A percentile compares a stretch with the other conserved stretches of the same genome.
phyloP scores from a whole-genome alignment of 1,284 basidiomycete species.

The Mycosarcoma maydis region DNA sequence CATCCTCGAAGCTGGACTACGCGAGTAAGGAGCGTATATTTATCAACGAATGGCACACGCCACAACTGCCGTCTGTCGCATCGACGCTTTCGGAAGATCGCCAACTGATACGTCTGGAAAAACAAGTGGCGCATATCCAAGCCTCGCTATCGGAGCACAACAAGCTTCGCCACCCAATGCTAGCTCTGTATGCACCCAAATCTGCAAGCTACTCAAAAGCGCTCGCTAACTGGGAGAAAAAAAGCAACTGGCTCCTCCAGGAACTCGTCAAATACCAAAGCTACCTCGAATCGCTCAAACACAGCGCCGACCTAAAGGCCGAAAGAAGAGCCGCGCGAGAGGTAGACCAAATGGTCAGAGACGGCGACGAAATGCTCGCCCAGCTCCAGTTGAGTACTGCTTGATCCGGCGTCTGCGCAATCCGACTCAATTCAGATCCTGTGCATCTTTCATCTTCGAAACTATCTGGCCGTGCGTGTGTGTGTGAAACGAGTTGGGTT shows the following conservation, averaged over 20 bases:
- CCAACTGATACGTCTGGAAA: slow-evolving; percentile 70
- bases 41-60: slow-evolving; percentile 94
- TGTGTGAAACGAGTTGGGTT: too few species aligned
- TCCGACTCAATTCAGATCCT: too few species aligned
- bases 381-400: slow-evolving; percentile 5
- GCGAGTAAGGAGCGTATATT: slow-evolving; percentile 74
- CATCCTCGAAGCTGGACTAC: slow-evolving; percentile 9
- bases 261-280: slow-evolving; percentile 95
- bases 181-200: slow-evolving; percentile 77
- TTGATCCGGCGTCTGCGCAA: too few species aligned
- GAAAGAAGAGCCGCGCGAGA: slow-evolving; percentile 43
- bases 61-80: slow-evolving; percentile 80
- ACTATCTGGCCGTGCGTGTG: too few species aligned
- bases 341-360: slow-evolving; percentile 45
- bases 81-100: slow-evolving; percentile 89
- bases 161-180: slow-evolving; percentile 83
- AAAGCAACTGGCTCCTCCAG: slow-evolving; percentile 83
- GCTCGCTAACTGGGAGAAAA: slow-evolving; percentile 88
- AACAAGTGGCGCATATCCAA: slow-evolving; percentile 72
- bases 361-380: slow-evolving; percentile 28
- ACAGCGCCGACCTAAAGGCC: slow-evolving; percentile 31
- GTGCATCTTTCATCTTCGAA: too few species aligned
- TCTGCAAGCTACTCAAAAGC: slow-evolving; percentile 81
- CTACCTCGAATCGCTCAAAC: slow-evolving; percentile 84
- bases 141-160: slow-evolving; percentile 84